phyloP scores from a whole-genome alignment of 129 eudicot genomes.

The Artemisia argyi region DNA sequence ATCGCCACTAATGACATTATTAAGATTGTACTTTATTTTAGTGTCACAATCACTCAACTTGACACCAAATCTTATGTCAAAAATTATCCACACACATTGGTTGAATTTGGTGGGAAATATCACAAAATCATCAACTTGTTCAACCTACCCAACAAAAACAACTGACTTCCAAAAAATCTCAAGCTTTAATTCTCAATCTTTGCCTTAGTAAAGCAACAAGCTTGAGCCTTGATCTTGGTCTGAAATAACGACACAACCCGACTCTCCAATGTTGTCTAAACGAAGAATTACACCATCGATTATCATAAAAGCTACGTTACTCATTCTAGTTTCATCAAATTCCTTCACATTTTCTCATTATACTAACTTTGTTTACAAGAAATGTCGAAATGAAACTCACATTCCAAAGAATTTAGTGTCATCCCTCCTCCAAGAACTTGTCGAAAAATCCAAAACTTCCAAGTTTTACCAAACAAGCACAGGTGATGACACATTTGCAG shows the following conservation, averaged over 20 bases:
- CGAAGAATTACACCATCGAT: slow-evolving; percentile 1
- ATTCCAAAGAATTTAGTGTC: slow-evolving; percentile 30
- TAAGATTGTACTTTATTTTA: neutral
- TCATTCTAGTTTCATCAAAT: slow-evolving; percentile 22
- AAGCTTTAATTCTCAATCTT: neutral
- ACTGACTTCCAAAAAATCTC: neutral
- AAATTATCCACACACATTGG: neutral
- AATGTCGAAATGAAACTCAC: slow-evolving; percentile 37
- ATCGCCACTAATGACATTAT: too few species aligned
- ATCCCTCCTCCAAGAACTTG: slow-evolving; percentile 44
- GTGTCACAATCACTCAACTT: slow-evolving; percentile 15
- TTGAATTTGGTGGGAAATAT: slow-evolving; percentile 25
- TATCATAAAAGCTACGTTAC: slow-evolving; percentile 9
- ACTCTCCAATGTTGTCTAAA: slow-evolving; percentile 4
- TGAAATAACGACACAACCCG: neutral
- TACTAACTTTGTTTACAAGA: slow-evolving; percentile 42
- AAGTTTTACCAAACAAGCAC: slow-evolving; percentile 46
- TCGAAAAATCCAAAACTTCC: slow-evolving; percentile 33
- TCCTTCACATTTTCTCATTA: slow-evolving; percentile 7
- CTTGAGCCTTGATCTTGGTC: neutral
- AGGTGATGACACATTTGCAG: slow-evolving; percentile 32
- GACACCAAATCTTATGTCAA: neutral
- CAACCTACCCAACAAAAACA: slow-evolving; percentile 25
- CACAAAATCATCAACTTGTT: slow-evolving; percentile 15
- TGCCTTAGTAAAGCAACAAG: neutral